Base-by-base conservation (phyloP, 768 basidiomycete species). In the Boletus reticuloceps region DNA sequence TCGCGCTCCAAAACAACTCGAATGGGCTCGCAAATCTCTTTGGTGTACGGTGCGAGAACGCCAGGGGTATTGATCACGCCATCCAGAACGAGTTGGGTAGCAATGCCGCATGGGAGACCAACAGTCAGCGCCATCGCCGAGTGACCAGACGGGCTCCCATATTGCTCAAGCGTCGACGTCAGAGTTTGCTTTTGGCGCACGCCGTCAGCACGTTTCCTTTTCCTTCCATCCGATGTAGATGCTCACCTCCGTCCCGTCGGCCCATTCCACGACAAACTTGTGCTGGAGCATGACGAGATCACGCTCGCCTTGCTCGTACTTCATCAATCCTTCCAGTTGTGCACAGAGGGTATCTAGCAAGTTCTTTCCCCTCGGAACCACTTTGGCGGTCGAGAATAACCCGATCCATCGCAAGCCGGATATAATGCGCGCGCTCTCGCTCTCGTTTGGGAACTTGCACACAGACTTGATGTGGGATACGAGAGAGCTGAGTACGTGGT, bases 271-370 rank as follows among this genome's bases (percentile, higher is more conserved):
- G 63, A 92, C 75, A 69, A 99, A 98, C 78, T 95, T 96, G 82
- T 99, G 96, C 75, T 98, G 96, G 51, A 99, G 84, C 86, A 98
- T 92, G 56, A 99, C 91, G 57, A 98, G 83, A 72, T 99, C 96
- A 12, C 92, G 87, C 74, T 98, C 94, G 59, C 91, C 92, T 45
- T 79, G 74, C 59, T 86, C 89, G 74, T 96, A 98, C 72, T 86
- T 82, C 91, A 98, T 97, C 69, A 96, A 81, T 56, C 78, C 83
- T 78, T 99, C 95, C 47, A 99, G 82, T 20, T 81, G 85, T 3
- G 83, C 91, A 69, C 95, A 97, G 56, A 99, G 87, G 5, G 97
- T 95, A 74, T 97, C 94, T 60, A 99, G 84, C 61, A 96, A 80
- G 74, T 90, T 94, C 36, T 80, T 79, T 32, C 77, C 84, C 40